Base-by-base conservation (phyloP, 2,329 filamentous ascomycete species). In the Paraconiothyrium sp. region DNA sequence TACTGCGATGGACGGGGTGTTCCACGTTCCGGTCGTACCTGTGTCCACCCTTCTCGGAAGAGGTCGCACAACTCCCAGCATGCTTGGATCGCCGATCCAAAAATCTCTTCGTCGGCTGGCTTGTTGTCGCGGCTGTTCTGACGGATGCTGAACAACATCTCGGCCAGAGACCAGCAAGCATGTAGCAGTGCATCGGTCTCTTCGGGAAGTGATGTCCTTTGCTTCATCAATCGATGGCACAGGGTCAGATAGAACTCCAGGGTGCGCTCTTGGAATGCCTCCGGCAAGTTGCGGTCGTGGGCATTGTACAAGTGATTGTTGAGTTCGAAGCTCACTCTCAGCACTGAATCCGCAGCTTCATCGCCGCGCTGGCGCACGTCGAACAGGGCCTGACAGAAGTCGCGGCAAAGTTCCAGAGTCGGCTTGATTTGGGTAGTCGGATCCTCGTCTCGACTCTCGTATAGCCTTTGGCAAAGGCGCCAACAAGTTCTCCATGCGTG, bases 231-330 rank as follows among this genome's bases (percentile, higher is more conserved):
- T 43, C 94, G 89, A 77, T 97, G 94, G 73, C 94, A 97, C 2
- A 98, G 79, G 0, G 94, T 97, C 68, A 97, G 91, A 73, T 97
- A 97, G 71, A 97, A 97, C 72, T 97, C 94, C 59, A 98, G 79
- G 0, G 94, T 97, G 61, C 94, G 85, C 78, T 97, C 94, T 56
- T 91, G 88, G 75, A 98, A 97, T 0, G 90, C 88, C 71, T 96
- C 92, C 0, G 94, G 94, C 4, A 97, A 83, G 58, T 87, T 90
- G 35, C 91, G 88, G 75, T 97, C 93, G 72, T 97, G 93, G 0
- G 93, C 94, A 74, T 94, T 97, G 81, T 94, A 97, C 1, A 98
- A 84, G 77, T 98, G 94, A 71, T 97, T 97, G 80, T 96, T 97
- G 27, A 97, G 84, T 80, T 97, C 94, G 75, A 97, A 97, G 80